A percentile compares a stretch with the other conserved stretches of the same genome.
phyloP scores from a whole-genome alignment of 179 eudicot species.

The Silene coronaria region DNA sequence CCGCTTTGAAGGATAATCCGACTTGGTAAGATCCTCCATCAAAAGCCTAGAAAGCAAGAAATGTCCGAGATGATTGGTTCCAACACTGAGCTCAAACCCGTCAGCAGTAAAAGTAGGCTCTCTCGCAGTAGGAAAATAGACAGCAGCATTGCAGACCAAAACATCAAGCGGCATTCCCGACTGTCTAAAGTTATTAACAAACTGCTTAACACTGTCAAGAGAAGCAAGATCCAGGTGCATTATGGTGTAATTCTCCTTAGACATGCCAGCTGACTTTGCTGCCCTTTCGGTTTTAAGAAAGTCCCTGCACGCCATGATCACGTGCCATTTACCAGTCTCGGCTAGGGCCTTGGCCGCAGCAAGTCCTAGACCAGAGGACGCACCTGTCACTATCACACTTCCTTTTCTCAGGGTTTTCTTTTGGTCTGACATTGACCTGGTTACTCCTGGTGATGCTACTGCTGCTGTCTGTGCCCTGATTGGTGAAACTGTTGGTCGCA shows the following conservation, averaged over 20 bases:
- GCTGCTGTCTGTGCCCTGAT: constrained; percentile 35
- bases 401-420: constrained; percentile 52
- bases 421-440: constrained; percentile 22
- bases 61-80: constrained; percentile 63
- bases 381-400: constrained; percentile 46
- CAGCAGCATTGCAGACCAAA: constrained; percentile 75
- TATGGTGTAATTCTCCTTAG: constrained; percentile 45
- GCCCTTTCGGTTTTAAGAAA: constrained; percentile 49
- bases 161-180: constrained; percentile 62
- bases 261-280: constrained; percentile 46
- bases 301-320: constrained; percentile 54
- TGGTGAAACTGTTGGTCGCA: constrained; percentile 18
- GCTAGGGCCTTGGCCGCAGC: constrained; percentile 54
- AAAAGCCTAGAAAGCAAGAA: constrained; percentile 51
- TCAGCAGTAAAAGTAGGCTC: constrained; percentile 53
- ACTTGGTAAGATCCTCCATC: constrained; percentile 46
- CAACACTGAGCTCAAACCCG: constrained; percentile 69
- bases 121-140: constrained; percentile 57
- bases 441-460: constrained; percentile 40
- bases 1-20: constrained; percentile 54
- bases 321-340: constrained; percentile 56
- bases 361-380: constrained; percentile 50
- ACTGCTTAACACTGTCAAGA: constrained; percentile 73
- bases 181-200: constrained; percentile 51
- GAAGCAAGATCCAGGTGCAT: constrained; percentile 78